phyloP scores from a whole-genome alignment of 2,329 filamentous ascomycete species.

The Pseudogymnoascus sp. region DNA sequence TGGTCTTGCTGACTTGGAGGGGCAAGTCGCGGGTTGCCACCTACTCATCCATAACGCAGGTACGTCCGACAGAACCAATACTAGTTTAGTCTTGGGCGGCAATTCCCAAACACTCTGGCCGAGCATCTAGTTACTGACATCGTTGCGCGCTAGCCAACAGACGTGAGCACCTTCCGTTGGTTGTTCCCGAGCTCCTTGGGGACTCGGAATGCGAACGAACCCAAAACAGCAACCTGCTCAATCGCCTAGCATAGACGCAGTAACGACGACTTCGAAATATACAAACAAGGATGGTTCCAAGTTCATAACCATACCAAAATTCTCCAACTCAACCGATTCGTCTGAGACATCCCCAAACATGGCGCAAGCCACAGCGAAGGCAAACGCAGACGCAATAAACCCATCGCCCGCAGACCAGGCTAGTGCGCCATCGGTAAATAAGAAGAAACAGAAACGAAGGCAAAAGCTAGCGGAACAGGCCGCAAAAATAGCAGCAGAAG shows the following conservation, averaged over 20 bases:
- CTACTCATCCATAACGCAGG: constrained; percentile 5
- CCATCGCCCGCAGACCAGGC: constrained; percentile 24
- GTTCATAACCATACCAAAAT: constrained; percentile 59
- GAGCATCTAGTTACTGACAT: background rate
- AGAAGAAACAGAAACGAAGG: constrained; percentile 91
- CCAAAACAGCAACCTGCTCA: constrained; percentile 43
- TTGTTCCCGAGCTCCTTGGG: constrained; percentile 7
- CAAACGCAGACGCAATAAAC: constrained; percentile 24
- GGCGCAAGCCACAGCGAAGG: constrained; percentile 27
- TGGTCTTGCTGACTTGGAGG: constrained; percentile 8
- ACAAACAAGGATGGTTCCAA: constrained; percentile 64
- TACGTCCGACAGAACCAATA: constrained; percentile 1
- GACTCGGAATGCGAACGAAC: constrained; percentile 43
- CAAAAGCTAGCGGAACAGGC: constrained; percentile 68
- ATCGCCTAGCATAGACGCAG: constrained; percentile 44
- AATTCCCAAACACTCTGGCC: background rate
- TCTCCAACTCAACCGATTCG: constrained; percentile 40
- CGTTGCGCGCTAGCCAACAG: background rate
- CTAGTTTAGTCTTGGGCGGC: background rate
- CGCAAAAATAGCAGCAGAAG: constrained; percentile 28
- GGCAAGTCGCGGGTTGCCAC: constrained; percentile 9
- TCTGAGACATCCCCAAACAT: constrained; percentile 47
- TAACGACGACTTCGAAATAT: constrained; percentile 49
- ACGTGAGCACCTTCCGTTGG: background rate
- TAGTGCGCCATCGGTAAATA: constrained; percentile 57